Evolutionary conservation across 2,329 filamentous ascomycete species (phyloP), one percentile per base, ranked within the genome.

Genomic region (Alternaria sp.): DNA sequence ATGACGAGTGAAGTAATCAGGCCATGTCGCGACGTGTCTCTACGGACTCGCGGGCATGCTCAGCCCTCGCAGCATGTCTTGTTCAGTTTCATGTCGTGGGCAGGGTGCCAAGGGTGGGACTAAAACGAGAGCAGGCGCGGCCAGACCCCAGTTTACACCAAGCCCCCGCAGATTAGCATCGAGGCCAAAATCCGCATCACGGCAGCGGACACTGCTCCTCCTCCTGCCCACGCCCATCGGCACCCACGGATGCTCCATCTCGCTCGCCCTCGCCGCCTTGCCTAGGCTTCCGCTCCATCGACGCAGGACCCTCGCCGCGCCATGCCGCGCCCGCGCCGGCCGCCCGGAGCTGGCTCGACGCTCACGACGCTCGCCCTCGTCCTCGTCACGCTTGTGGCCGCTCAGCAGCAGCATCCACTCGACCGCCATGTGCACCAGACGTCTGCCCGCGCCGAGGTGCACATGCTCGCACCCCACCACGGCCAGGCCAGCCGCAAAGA

Each of bases 401-500:
- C 78, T 79, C 79, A 79, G 79, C 79, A 81, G 79, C 79, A 81
- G 79, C 79, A 79, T 57, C 75, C 72, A 71, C 75, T 67, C 54
- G 68, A 74, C 49, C 66, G 60, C 54, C 69, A 70, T 61, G 69
- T 66, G 55, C 65, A 66, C 63, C 70, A 68, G 58, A 60, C 62
- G 33, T 73, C 75, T 51, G 70, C 73, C 51, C 73, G 67, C 61
- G 71, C 75, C 61, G 70, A 74, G n/a, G 70, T 69, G 57, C 64
- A 50, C 64, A 71, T 71, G 59, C 23, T 57, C 37, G 61, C 49
- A 51, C 61, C 58, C 50, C 49, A 60, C 53, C 64, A 60, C 61
- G 50, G 54, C n/a, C 49, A 55, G 30, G 43, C 56, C 58, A 54
- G 44, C 61, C 59, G 46, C 26, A 63, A 70, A 26, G 65, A 64